phyloP scores from a whole-genome alignment of 2,329 filamentous ascomycete species.

The Elsinoe ampelina region DNA sequence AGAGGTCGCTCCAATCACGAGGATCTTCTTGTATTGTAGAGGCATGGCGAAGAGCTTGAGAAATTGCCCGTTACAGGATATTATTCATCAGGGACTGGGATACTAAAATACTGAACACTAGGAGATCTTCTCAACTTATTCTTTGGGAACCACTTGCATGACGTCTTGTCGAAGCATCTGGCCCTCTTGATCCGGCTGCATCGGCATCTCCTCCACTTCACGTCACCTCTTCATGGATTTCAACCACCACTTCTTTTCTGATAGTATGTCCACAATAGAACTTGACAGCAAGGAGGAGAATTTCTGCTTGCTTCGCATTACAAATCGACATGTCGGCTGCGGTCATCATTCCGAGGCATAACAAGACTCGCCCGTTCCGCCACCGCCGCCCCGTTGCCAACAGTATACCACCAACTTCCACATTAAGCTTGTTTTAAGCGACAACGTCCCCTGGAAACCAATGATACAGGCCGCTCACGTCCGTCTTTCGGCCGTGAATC shows the following conservation, averaged over 20 bases:
- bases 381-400: not conserved
- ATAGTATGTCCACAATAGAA: too few relatives aligned
- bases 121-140: not conserved
- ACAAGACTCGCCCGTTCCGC: not conserved
- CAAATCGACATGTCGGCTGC: too few relatives aligned
- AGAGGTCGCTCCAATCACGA: conserved; percentile 46
- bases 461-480: not conserved
- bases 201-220: not conserved
- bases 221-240: not conserved
- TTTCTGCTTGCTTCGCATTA: too few relatives aligned
- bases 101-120: not conserved
- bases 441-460: not conserved
- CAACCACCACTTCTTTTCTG: too few relatives aligned
- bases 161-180: not conserved
- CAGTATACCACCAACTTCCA: not conserved
- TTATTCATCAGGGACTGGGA: not conserved
- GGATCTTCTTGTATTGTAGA: conserved; percentile 45
- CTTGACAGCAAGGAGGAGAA: too few relatives aligned
- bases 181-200: not conserved
- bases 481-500: conserved; percentile 1
- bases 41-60: conserved; percentile 16
- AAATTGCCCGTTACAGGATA: not conserved
- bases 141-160: not conserved
- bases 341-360: too few relatives aligned
- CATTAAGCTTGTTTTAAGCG: conserved; percentile 2